Conservation (phyloP, 305 asterid genomes). For the Euphrasia arctica region DNA sequence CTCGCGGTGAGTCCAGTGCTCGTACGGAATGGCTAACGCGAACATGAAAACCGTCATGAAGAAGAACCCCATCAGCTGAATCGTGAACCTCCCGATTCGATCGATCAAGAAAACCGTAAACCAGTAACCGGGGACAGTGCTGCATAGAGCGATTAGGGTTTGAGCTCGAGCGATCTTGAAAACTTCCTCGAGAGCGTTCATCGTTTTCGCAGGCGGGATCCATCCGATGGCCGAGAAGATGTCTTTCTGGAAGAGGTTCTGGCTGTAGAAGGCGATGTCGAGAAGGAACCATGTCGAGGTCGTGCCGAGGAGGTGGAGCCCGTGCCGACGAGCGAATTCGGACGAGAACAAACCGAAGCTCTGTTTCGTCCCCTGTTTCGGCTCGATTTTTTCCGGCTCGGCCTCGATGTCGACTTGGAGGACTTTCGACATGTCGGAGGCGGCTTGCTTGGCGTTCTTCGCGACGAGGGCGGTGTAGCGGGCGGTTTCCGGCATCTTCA, state of each 20-base stretch:
- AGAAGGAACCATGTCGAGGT: background rate
- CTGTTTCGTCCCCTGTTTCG: background rate
- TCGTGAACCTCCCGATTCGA: background rate
- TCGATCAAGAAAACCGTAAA: background rate
- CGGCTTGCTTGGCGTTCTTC: conserved; percentile 21
- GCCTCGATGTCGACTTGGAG: conserved; percentile 15
- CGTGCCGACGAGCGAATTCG: background rate
- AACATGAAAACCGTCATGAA: background rate
- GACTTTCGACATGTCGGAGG: conserved; percentile 22
- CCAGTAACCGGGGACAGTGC: background rate
- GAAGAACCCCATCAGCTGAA: background rate
- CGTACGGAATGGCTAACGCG: background rate
- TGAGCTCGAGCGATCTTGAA: background rate
- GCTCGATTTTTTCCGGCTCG: conserved; percentile 11
- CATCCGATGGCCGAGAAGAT: background rate
- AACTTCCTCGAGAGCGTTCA: background rate
- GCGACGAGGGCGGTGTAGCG: conserved; percentile 26
- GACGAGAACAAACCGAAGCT: conserved; percentile 12
- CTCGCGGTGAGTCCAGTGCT: background rate
- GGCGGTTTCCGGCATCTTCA: background rate
- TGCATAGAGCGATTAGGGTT: background rate
- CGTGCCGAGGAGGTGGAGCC: background rate
- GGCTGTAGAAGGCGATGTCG: background rate
- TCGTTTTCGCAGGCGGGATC: background rate
- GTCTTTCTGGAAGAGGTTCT: background rate